A percentile compares a stretch with the other conserved stretches of the same genome.
Evolutionary conservation across 495 filamentous ascomycete genomes (phyloP).

Genomic region (Podospora australis): DNA sequence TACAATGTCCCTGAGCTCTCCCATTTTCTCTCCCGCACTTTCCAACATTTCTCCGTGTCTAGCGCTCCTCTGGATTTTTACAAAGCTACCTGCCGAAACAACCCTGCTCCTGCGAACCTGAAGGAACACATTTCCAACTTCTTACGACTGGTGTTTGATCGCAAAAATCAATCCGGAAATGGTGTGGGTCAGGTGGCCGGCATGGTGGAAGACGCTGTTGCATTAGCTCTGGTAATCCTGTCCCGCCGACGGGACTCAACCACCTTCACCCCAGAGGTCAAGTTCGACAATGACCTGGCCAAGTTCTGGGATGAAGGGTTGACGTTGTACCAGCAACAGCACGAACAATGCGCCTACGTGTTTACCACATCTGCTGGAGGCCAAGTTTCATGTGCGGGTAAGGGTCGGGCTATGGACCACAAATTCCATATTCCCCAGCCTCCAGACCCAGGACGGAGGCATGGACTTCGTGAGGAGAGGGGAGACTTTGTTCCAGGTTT

Average conservation of each 20-base stretch:
- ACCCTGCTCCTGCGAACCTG: slow-evolving; percentile 2
- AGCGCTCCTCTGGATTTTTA: slow-evolving; percentile 1
- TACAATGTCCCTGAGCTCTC: slow-evolving; percentile 2
- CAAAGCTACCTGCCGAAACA: neutral
- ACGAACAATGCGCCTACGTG: neutral
- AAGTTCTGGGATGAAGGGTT: neutral
- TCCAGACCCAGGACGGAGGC: neutral
- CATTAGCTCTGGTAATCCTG: neutral
- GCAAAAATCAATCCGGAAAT: neutral
- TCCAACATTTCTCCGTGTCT: neutral
- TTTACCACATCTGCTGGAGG: neutral
- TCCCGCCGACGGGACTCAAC: neutral
- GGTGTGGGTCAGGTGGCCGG: neutral
- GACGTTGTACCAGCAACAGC: neutral
- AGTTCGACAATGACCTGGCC: neutral
- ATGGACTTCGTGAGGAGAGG: neutral
- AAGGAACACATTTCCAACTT: slow-evolving; percentile 5
- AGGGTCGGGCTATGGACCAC: neutral
- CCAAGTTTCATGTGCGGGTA: neutral
- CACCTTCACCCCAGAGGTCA: neutral
- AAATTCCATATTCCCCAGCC: neutral
- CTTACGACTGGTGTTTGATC: neutral
- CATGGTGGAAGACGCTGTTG: neutral
- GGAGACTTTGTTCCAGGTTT: neutral
- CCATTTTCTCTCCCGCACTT: neutral